Evolutionary conservation across 768 basidiomycete species (phyloP).

Genomic region (Amanita rubescens): DNA sequence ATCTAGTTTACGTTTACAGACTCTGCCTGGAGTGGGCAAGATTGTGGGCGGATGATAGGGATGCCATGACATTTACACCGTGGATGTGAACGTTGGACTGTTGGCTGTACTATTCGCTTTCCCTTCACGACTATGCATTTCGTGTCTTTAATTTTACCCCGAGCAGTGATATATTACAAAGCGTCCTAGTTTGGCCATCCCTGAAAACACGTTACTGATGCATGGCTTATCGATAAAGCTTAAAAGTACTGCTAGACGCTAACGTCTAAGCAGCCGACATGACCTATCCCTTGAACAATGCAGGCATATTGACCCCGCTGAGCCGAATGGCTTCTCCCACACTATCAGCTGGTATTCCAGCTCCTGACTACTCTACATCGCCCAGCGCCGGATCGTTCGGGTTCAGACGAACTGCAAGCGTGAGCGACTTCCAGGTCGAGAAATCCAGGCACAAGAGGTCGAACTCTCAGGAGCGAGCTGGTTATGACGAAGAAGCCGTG

Average conservation of each 20-base stretch:
- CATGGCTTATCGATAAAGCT: constrained; percentile 8
- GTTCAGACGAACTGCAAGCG: constrained; percentile 2
- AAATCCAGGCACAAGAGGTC: constrained; percentile 29
- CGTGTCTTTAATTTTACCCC: neutral
- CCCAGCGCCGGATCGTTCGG: neutral
- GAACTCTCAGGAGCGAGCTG: constrained; percentile 20
- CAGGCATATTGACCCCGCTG: constrained; percentile 1
- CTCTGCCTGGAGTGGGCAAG: constrained; percentile 86
- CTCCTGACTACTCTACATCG: neutral
- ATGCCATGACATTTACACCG: constrained; percentile 43
- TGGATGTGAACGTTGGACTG: neutral
- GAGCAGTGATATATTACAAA: neutral
- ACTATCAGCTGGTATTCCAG: neutral
- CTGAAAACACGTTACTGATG: constrained; percentile 9
- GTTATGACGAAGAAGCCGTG: constrained; percentile 40
- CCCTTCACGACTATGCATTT: neutral
- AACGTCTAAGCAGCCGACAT: neutral
- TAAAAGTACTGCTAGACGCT: neutral
- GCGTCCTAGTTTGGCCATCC: neutral
- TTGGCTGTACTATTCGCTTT: neutral
- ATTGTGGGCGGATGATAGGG: constrained; percentile 78
- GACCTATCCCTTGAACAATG: constrained; percentile 1
- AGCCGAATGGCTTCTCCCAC: constrained; percentile 3
- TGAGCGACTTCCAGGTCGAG: constrained; percentile 54
- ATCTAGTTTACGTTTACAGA: constrained; percentile 75